Evolutionary conservation across 805 yeast genomes (phyloP).

Genomic region (Teunomyces lycoperdinae): DNA sequence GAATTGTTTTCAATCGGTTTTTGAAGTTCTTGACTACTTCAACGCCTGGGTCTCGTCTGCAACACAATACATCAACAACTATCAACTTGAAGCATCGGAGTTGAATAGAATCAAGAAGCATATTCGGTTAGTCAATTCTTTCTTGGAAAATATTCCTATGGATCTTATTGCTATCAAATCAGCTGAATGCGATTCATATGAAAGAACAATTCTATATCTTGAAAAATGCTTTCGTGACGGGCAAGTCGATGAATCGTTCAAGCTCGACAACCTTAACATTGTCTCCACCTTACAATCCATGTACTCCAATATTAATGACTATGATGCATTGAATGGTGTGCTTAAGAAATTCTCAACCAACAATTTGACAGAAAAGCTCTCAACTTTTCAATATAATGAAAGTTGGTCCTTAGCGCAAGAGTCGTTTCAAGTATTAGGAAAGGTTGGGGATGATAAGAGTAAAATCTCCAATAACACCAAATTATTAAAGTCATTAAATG

Average conservation of each 20-base stretch:
- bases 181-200: constrained; percentile 79
- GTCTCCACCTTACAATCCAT: constrained; percentile 63
- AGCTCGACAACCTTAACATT: constrained; percentile 35
- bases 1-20: constrained; percentile 68
- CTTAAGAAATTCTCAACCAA: constrained; percentile 68
- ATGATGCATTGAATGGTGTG: constrained; percentile 87
- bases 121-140: constrained; percentile 35
- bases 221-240: constrained; percentile 66
- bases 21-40: constrained; percentile 78
- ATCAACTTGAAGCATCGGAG: constrained; percentile 15
- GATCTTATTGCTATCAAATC: constrained; percentile 74
- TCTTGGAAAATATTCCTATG: constrained; percentile 59
- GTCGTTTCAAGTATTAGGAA: constrained; percentile 68
- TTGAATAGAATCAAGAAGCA: constrained; percentile 24
- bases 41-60: constrained; percentile 66
- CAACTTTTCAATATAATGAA: constrained; percentile 79
- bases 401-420: constrained; percentile 87
- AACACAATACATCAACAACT: constrained; percentile 29
- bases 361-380: constrained; percentile 69
- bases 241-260: constrained; percentile 17
- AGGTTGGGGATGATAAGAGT: constrained; percentile 24
- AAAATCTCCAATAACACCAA: constrained; percentile 47
- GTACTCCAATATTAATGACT: constrained; percentile 84
- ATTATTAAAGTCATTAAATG: constrained; percentile 65
- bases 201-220: constrained; percentile 79